Evolutionary conservation across 2,329 filamentous ascomycete genomes (phyloP).

Genomic region (Fusarium pilosicola): DNA sequence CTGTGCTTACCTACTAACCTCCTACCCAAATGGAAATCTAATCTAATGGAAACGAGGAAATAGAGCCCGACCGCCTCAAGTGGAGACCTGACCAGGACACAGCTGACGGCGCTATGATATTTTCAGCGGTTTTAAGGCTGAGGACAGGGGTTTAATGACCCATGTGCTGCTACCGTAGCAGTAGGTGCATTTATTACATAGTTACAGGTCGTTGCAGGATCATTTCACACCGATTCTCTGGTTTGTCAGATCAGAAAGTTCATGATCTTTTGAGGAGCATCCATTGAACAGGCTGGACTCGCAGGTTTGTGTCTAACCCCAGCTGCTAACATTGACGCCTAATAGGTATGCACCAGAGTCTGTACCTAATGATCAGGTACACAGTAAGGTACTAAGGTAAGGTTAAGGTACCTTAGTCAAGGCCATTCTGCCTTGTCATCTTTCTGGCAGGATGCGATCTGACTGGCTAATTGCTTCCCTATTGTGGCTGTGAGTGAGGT

Average conservation of each 20-base stretch:
- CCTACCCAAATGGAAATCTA: neutral
- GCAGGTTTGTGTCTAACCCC: neutral
- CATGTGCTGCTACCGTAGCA: conserved; percentile 2
- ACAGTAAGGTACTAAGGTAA: neutral
- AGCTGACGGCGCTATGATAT: conserved; percentile 40
- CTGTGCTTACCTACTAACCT: neutral
- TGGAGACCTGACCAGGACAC: conserved; percentile 9
- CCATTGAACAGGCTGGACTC: neutral
- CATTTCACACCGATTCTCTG: conserved; percentile 18
- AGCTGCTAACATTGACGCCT: neutral
- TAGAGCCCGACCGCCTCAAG: conserved; percentile 26
- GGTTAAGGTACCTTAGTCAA: neutral
- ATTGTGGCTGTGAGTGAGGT: conserved; percentile 11
- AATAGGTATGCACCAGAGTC: neutral
- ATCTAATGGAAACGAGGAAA: conserved; percentile 5
- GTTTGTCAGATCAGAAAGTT: conserved; percentile 3
- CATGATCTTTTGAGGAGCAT: conserved; percentile 2
- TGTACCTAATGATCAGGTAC: neutral
- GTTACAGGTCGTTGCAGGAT: neutral
- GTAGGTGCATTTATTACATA: conserved; percentile 1
- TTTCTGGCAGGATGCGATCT: conserved; percentile 7
- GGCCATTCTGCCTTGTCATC: neutral
- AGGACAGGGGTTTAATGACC: conserved; percentile 33
- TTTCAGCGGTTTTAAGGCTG: conserved; percentile 41
- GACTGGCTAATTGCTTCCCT: conserved; percentile 1